Evolutionary conservation across 768 basidiomycete species (phyloP), one percentile per base, ranked within the genome.

Genomic region (Crassisporium funariophilum): DNA sequence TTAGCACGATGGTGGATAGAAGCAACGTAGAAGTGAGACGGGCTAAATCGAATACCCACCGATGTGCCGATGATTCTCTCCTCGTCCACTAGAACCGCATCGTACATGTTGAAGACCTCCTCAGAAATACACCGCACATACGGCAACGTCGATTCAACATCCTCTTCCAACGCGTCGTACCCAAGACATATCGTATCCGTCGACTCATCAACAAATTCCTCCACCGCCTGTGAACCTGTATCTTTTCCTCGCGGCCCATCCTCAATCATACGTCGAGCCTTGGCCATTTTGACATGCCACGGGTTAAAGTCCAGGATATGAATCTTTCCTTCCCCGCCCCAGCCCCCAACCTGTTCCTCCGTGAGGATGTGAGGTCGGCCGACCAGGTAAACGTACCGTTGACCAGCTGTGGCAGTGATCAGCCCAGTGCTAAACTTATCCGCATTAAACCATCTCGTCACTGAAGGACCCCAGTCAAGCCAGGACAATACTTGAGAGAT

Each of bases 251-350:
- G n/a, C n/a, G n/a, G n/a, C n/a, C n/a, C n/a, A n/a, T n/a, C n/a
- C n/a, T n/a, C n/a, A n/a, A n/a, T n/a, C n/a, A n/a, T n/a, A n/a
- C n/a, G n/a, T n/a, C n/a, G n/a, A n/a, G n/a, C n/a, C n/a, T n/a
- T n/a, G n/a, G n/a, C n/a, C n/a, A n/a, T n/a, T n/a, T n/a, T 41
- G 23, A 50, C 46, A 27, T 54, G 41, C 53, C 53, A 54, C 3
- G 49, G 46, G 15, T 54, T 54, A 31, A 54, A 54, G 41, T 54
- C 53, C 9, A 54, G 53, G 15, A 54, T 19, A 11, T 41, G 23
- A 38, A 50, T 50, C 15, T n/a, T n/a, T n/a, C n/a, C n/a, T n/a
- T n/a, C n/a, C n/a, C n/a, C 25, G 8, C 10, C n/a, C 4, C 19
- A 16, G 12, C 13, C 6, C 19, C 22, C 47, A 9, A 25, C 31